Evolutionary conservation across 768 basidiomycete genomes (phyloP).

Genomic region (Calvatia gigantea): DNA sequence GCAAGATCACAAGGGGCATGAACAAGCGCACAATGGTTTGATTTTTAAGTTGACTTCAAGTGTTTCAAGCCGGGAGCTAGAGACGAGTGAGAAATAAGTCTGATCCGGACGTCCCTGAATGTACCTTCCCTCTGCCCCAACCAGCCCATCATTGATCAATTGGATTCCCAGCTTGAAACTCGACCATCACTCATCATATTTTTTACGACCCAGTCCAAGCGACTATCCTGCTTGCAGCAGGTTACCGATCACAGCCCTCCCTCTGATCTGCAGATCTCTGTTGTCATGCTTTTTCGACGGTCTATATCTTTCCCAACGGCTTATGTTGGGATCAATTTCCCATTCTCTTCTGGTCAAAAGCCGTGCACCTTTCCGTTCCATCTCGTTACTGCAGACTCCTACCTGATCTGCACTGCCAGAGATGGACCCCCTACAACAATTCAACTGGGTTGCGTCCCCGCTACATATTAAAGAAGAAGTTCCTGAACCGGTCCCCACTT

Average conservation of each 20-base stretch:
- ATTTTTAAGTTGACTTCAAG: background rate
- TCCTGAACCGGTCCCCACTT: conserved; percentile 29
- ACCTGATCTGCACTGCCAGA: conserved; percentile 44
- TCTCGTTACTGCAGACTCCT: conserved; percentile 19
- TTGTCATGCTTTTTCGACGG: conserved; percentile 2
- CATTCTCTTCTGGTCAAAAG: conserved; percentile 16
- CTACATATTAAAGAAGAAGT: conserved; percentile 47
- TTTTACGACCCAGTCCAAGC: background rate
- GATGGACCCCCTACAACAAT: conserved; percentile 29
- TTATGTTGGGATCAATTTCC: conserved; percentile 3
- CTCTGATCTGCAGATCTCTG: conserved; percentile 8
- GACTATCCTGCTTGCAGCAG: background rate
- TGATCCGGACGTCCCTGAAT: conserved; percentile 5
- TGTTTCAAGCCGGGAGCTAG: conserved; percentile 3
- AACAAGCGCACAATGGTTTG: background rate
- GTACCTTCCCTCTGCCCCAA: background rate
- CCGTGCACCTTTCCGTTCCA: conserved; percentile 15
- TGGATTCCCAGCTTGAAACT: conserved; percentile 1
- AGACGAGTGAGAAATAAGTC: background rate
- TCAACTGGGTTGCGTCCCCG: conserved; percentile 30
- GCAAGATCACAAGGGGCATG: background rate
- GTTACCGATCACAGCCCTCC: conserved; percentile 12
- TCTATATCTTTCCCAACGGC: background rate
- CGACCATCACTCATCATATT: conserved; percentile 6
- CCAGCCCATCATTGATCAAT: conserved; percentile 7